These are phyloP conservation scores for Aspergillus arachidicola DNA, from an alignment of 2,329 filamentous ascomycete genomes.

Conservation along the genomic window DNA sequence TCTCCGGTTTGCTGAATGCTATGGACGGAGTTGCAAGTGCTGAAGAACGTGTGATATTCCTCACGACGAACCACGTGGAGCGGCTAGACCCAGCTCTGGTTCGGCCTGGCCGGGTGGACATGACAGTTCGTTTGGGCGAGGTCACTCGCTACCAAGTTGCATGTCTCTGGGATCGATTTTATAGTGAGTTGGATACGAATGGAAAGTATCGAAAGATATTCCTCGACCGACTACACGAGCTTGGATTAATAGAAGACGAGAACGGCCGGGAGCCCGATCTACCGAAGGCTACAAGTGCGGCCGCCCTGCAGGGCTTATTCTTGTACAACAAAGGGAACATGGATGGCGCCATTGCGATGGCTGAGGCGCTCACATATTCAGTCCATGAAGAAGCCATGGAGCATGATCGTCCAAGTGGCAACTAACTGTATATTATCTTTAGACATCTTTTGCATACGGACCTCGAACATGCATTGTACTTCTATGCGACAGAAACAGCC, in stretches of 20 bases:
- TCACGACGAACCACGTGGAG: constrained; percentile 94
- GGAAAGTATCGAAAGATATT: constrained; percentile 68
- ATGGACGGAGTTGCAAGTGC: constrained; percentile 91
- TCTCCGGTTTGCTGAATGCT: constrained; percentile 84
- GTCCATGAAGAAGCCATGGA: constrained; percentile 34
- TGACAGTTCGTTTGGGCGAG: constrained; percentile 87
- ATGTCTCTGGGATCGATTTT: constrained; percentile 93
- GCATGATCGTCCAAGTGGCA: constrained; percentile 20
- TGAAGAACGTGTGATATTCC: constrained; percentile 89
- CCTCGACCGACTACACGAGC: constrained; percentile 66
- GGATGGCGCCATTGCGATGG: constrained; percentile 81
- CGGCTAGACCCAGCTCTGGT: constrained; percentile 86
- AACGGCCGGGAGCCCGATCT: constrained; percentile 50
- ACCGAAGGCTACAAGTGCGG: constrained; percentile 72
- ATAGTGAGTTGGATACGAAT: constrained; percentile 74
- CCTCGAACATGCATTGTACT: not conserved
- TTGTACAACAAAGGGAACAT: constrained; percentile 92
- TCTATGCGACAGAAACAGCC: not conserved
- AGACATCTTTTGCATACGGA: constrained; percentile 4
- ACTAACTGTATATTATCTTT: constrained; percentile 21
- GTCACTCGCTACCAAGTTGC: constrained; percentile 82
- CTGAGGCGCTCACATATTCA: constrained; percentile 51
- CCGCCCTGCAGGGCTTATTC: constrained; percentile 91
- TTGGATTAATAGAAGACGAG: constrained; percentile 69
- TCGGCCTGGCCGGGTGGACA: constrained; percentile 87